phyloP scores from a whole-genome alignment of 768 basidiomycete species.

The Phylloporus arenicola region DNA sequence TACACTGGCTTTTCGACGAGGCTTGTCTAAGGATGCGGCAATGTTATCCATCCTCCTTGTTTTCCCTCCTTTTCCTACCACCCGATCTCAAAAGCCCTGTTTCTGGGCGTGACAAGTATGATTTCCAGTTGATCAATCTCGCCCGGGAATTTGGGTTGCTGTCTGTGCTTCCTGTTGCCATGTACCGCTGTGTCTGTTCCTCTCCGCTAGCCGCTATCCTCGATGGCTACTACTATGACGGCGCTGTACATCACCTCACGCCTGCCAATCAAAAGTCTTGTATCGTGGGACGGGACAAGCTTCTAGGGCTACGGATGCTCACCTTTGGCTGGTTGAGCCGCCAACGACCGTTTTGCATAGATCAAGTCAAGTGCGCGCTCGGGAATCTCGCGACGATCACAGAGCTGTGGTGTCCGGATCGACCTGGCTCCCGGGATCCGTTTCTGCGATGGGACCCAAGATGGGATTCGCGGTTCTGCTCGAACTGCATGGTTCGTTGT shows the following conservation, averaged over 20 bases:
- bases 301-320: slow-evolving; percentile 17
- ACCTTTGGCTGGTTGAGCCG: slow-evolving; percentile 18
- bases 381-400: slow-evolving; percentile 20
- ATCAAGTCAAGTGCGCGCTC: slow-evolving; percentile 17
- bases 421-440: slow-evolving; percentile 16
- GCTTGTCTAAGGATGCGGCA: slow-evolving; percentile 17
- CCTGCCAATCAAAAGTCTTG: slow-evolving; percentile 21
- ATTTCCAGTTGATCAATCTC: slow-evolving; percentile 23
- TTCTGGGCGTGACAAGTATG: slow-evolving; percentile 21
- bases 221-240: slow-evolving; percentile 21
- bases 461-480: slow-evolving; percentile 20
- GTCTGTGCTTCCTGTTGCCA: slow-evolving; percentile 20
- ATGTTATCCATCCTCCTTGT: slow-evolving; percentile 22
- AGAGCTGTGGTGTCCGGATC: slow-evolving; percentile 19
- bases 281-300: slow-evolving; percentile 22
- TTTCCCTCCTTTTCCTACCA: slow-evolving; percentile 22
- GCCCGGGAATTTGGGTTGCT: slow-evolving; percentile 20
- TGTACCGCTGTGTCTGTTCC: slow-evolving; percentile 19
- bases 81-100: slow-evolving; percentile 17
- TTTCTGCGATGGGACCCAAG: slow-evolving; percentile 20
- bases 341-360: slow-evolving; percentile 11
- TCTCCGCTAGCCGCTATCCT: slow-evolving; percentile 19
- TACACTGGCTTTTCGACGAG: slow-evolving; percentile 20
- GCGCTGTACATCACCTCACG: slow-evolving; percentile 13
- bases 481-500: slow-evolving; percentile 17